Conservation (phyloP, 1,284 basidiomycete genomes). For the Cutaneotrichosporon sp. region DNA sequence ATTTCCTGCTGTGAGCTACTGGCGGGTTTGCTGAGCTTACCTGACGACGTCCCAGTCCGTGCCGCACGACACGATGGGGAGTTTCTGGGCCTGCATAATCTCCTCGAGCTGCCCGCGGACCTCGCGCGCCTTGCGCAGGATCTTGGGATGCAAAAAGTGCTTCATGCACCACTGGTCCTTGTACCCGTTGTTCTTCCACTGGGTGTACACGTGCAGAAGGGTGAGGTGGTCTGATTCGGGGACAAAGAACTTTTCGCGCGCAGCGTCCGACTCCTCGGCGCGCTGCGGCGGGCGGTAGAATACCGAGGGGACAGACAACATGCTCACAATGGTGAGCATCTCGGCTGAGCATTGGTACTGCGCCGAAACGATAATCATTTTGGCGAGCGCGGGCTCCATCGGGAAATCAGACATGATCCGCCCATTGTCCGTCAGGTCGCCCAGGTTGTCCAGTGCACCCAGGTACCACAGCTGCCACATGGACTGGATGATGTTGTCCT, state of each 20-base stretch:
- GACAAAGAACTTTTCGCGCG: constrained; percentile 96
- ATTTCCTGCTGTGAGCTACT: constrained; percentile 62
- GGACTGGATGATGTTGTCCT: constrained; percentile 91
- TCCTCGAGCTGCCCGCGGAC: constrained; percentile 95
- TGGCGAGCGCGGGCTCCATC: constrained; percentile 95
- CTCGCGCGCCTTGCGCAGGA: constrained; percentile 89
- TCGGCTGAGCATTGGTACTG: constrained; percentile 89
- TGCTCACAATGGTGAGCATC: constrained; percentile 97
- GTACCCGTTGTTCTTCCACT: constrained; percentile 92
- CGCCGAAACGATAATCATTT: constrained; percentile 95
- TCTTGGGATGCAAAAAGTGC: constrained; percentile 94
- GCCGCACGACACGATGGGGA: constrained; percentile 80
- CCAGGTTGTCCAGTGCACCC: constrained; percentile 92
- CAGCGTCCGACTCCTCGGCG: constrained; percentile 93
- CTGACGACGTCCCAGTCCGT: constrained; percentile 93
- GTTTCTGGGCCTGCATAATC: constrained; percentile 97
- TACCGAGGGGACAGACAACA: constrained; percentile 95
- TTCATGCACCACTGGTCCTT: constrained; percentile 90
- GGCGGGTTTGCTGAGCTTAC: constrained; percentile 46
- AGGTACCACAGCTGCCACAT: constrained; percentile 99
- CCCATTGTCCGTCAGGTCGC: constrained; percentile 87
- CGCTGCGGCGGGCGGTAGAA: constrained; percentile 94
- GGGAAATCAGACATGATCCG: constrained; percentile 98
- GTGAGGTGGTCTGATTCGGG: constrained; percentile 97
- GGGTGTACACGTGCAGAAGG: constrained; percentile 90